Base-by-base conservation (phyloP, 495 filamentous ascomycete genomes). In the Daldinia concentrica region DNA sequence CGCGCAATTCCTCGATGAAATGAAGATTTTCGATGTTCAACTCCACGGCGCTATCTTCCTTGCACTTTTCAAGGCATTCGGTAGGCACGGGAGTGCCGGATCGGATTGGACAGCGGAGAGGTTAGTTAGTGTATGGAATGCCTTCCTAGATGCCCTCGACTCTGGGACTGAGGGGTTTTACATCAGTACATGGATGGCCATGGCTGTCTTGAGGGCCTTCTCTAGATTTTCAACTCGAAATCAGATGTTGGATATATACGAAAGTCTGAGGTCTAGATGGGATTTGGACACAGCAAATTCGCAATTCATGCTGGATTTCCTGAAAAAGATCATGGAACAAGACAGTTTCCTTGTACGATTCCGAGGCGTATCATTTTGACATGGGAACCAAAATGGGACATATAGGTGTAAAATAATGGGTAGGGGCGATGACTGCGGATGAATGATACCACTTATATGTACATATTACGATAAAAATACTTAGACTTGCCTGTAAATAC, bases 51-150 rank as follows among this genome's bases (percentile, higher is more conserved):
- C 84, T 37, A 86, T 92, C 34, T 93, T 90, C 72, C 78, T 89
- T 51, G 82, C 86, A 4, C 81, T 97, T 26, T 89, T 97, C 74
- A 88, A 90, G 66, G 91, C 90, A 5, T 97, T 97, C 76, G 82
- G 83, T 51, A 76, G 77, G n/a, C 88, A 94, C 76, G 93, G 92
- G 17, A 86, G 87, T n/a, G 58, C 74, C 6, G 85, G 87, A 67
- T 88, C 86, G 12, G 76, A 86, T 6, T 95, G 92, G 93, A 90
- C 86, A 55, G 80, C 81, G 17, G 79, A 83, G 68, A 82, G 84
- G 41, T 82, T 94, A 14, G 80, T 85, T 56, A 80, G 75, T 54
- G 84, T 87, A 36, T 86, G 79, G 76, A 58, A 72, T 1, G 80
- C 85, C 4, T 79, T 86, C 24, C 30, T 87, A 4, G 34, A 71